Evolutionary conservation across 2,329 filamentous ascomycete genomes (phyloP), one percentile per base, ranked within the genome.

Genomic region (Eutypella sp.): DNA sequence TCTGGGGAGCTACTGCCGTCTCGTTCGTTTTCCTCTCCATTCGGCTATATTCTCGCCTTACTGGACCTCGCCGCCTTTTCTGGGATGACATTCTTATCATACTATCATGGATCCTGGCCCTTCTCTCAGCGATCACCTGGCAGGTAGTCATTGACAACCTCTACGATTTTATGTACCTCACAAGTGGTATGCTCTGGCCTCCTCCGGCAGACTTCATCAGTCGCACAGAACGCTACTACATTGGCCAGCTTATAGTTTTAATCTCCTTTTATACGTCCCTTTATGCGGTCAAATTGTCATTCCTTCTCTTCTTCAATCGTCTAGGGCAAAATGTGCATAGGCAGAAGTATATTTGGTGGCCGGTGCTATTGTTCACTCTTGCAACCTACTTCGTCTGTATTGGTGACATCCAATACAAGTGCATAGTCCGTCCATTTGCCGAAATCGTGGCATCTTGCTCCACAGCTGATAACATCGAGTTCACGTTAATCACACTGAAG

Each of bases 271-370:
- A 51, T 16, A 43, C 41, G 9, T 22, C 31, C 11, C 25, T 51
- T 9, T 2, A 37, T 8, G 9, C 31, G 7, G 19, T 52, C 27
- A 52, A 49, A 29, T 10, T 52, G 2, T 38, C 47, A 1, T 41
- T 46, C 16, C 16, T 52, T 5, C 41, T 49, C 19, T 49, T 49
- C 29, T 52, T 49, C 31, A 22, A 31, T 29, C 16, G 49, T 4
- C 45, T 52, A 3, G 44, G 49, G 7, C 29, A 8, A n/a, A 5
- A 15, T 31, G 31, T 49, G 9, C 23, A 49, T 9, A 11, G 10
- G 10, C 44, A 39, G 6, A 24, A 34, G 4, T 27, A 25, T 11
- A 7, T 47, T 2, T 52, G 49, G 49, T 49, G 47, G 47, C 41
- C 45, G 2, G 29, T 51, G 5, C 29, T 44, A 6, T 5, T 37